phyloP scores from a whole-genome alignment of 495 filamentous ascomycete species.

The Daldinia decipiens region DNA sequence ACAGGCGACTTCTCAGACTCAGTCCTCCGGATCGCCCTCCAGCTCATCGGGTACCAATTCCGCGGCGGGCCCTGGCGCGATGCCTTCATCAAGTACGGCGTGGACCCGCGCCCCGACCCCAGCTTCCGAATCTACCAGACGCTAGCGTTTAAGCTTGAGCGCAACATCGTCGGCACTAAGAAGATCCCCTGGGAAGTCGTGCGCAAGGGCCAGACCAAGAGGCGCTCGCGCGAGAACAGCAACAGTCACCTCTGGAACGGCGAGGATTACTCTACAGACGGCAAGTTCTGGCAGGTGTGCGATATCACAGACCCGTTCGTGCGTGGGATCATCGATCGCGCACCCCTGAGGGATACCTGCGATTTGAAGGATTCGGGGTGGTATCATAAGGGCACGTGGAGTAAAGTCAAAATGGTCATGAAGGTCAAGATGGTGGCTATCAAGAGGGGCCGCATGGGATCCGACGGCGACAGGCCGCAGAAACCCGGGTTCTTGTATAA shows the following conservation, averaged over 20 bases:
- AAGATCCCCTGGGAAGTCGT: slow-evolving; percentile 59
- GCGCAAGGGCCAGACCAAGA: slow-evolving; percentile 47
- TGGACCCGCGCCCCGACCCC: slow-evolving; percentile 82
- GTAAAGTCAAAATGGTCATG: slow-evolving; percentile 86
- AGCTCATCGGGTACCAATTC: slow-evolving; percentile 89
- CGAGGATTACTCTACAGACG: slow-evolving; percentile 70
- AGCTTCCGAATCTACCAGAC: slow-evolving; percentile 86
- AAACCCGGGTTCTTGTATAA: slow-evolving; percentile 47
- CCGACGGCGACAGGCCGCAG: slow-evolving; percentile 61
- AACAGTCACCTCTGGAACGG: slow-evolving; percentile 86
- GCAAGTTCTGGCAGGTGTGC: slow-evolving; percentile 91
- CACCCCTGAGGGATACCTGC: slow-evolving; percentile 58
- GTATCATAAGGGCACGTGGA: slow-evolving; percentile 79
- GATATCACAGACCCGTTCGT: slow-evolving; percentile 86
- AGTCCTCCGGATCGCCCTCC: slow-evolving; percentile 69
- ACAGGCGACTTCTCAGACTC: slow-evolving; percentile 56
- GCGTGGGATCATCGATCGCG: slow-evolving; percentile 60
- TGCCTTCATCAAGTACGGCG: slow-evolving; percentile 80
- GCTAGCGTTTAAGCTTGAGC: slow-evolving; percentile 75
- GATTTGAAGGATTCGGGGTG: slow-evolving; percentile 77
- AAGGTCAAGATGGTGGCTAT: slow-evolving; percentile 76
- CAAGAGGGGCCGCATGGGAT: slow-evolving; percentile 54
- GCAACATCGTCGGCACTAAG: slow-evolving; percentile 54
- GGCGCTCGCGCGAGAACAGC: slow-evolving; percentile 45
- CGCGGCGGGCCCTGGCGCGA: slow-evolving; percentile 90